phyloP scores from a whole-genome alignment of 164 flowering plant genomes.

The Liquidambar formosana region DNA sequence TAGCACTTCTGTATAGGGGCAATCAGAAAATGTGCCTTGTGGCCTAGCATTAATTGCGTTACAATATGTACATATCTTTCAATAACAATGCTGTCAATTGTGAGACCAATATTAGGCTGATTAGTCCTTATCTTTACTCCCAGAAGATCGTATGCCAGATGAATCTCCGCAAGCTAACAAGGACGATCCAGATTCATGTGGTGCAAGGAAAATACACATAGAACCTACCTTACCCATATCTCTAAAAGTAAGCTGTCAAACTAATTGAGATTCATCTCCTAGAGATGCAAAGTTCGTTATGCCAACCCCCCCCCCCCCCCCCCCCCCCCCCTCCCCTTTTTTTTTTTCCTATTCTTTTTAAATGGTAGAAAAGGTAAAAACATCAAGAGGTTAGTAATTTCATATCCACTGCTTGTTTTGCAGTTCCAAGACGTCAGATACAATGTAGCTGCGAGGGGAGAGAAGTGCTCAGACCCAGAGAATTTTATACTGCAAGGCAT shows the following conservation, averaged over 20 bases:
- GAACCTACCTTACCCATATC: constrained; percentile 24
- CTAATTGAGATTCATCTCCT: too few relatives aligned
- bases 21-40: too few relatives aligned
- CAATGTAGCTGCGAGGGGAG: constrained; percentile 19
- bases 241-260: constrained; percentile 34
- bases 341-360: background rate
- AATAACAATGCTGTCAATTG: too few relatives aligned
- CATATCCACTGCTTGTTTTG: constrained; percentile 3
- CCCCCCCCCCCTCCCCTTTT: too few relatives aligned
- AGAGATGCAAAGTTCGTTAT: too few relatives aligned
- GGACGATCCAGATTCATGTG: constrained; percentile 10
- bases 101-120: too few relatives aligned
- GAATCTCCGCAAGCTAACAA: constrained; percentile 6
- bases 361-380: background rate
- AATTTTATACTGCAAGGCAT: constrained; percentile 28
- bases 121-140: too few relatives aligned
- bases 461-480: constrained; percentile 5
- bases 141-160: background rate
- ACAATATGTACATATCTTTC: too few relatives aligned
- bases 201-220: constrained; percentile 10
- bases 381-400: background rate
- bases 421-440: constrained; percentile 33
- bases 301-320: too few relatives aligned
- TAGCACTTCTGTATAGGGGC: too few relatives aligned
- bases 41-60: too few relatives aligned